Evolutionary conservation across 2,329 filamentous ascomycete genomes (phyloP), one percentile per base, ranked within the genome.

Genomic region (Talaromyces sp.): DNA sequence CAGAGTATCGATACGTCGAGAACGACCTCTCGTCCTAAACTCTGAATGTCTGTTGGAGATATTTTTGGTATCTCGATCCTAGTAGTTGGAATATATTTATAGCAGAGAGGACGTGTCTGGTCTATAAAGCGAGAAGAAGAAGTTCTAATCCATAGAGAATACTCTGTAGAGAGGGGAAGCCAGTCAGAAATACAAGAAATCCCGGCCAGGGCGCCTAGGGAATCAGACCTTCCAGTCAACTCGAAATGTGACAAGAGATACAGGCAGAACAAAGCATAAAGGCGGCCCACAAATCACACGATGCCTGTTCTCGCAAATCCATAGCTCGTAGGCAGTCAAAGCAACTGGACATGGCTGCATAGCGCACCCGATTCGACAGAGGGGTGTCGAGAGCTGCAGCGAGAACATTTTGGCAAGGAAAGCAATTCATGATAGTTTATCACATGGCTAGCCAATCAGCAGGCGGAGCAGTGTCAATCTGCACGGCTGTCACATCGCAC

Each of bases 401-500:
- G 22, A 40, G 38, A 59, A 45, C 56, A 43, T 43, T n/a, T 40
- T 59, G 13, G 22, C 34, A 19, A 27, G 25, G 22, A 38, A 47
- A 27, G 47, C 47, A 45, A 19, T 54, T n/a, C 27, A 25, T 36
- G 58, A 58, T 53, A 43, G 40, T 59, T 43, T 59, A 43, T 38
- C 63, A 65, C 54, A 61, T 61, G 4, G 27, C n/a, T 19, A 15
- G 53, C 64, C 64, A 66, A 63, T 54, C 27, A 63, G 64, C 56
- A 58, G 19, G 34, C 54, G 19, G 40, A 58, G 10, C 17, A 36
- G 53, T 45, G 31, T 56, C 43, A 49, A 36, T 38, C 64, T 66
- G 64, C 64, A 66, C 25, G 62, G 64, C 56, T 63, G 64, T 66
- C 64, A 66, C 64, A 66, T 58, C 40, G 22, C 34, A 49, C 29